Conservation (phyloP, 805 yeast genomes). For the Starmerella tilneyi region DNA sequence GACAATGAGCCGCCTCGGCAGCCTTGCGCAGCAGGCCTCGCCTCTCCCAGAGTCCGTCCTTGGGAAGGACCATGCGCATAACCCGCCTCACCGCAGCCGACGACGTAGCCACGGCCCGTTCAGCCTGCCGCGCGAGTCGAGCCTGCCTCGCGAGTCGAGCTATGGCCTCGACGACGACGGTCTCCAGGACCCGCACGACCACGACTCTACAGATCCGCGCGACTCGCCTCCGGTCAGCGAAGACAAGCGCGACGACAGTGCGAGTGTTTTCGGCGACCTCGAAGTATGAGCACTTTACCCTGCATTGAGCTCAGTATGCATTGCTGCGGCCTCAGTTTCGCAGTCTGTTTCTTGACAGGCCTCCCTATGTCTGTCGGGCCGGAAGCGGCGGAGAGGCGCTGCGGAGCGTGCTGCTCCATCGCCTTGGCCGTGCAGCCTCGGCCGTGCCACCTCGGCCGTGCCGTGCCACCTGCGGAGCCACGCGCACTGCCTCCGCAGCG, state of each 20-base stretch:
- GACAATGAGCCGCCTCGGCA: constrained; percentile 12
- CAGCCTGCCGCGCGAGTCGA: constrained; percentile 7
- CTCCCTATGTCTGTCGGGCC: too few species aligned
- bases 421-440: too few species aligned
- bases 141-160: constrained; percentile 9
- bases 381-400: too few species aligned
- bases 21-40: constrained; percentile 23
- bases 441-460: too few species aligned
- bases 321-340: too few species aligned
- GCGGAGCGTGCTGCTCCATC: background rate
- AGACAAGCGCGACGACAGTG: constrained; percentile 3
- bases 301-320: too few species aligned
- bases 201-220: constrained; percentile 11
- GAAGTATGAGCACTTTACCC: constrained; percentile 29
- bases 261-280: constrained; percentile 34
- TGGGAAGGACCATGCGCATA: constrained; percentile 18
- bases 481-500: too few species aligned
- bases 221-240: constrained; percentile 13
- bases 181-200: constrained; percentile 24
- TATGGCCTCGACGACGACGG: constrained; percentile 22
- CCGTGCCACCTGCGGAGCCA: too few species aligned
- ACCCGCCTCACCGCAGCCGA: constrained; percentile 18
- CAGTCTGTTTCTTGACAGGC: too few species aligned
- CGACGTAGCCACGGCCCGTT: constrained; percentile 10
- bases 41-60: constrained; percentile 25